Conservation (phyloP, 2,329 filamentous ascomycete genomes). For the Penicillium occitanis region DNA sequence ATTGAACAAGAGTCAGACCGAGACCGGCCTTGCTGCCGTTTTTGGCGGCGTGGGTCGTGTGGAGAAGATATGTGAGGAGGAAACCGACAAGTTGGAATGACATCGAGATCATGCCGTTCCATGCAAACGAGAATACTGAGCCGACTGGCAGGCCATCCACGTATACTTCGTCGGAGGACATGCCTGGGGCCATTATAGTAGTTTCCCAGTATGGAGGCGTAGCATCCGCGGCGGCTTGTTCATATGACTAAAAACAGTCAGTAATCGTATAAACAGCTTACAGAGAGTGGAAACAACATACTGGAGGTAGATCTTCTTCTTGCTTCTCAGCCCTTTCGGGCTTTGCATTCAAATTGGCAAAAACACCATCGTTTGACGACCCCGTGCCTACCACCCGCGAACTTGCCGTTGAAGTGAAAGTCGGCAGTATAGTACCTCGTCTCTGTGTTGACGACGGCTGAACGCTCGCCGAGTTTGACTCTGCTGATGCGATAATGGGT, state of each 20-base stretch:
- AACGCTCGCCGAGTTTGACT: constrained; percentile 25
- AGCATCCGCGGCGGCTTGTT: constrained; percentile 94
- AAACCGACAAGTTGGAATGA: constrained; percentile 97
- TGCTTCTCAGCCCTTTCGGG: constrained; percentile 74
- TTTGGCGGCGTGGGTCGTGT: constrained; percentile 97
- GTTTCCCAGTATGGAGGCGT: constrained; percentile 99
- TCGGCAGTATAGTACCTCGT: constrained; percentile 56
- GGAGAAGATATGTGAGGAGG: constrained; percentile 93
- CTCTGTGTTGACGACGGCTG: constrained; percentile 40
- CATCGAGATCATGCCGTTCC: constrained; percentile 90
- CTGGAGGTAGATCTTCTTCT: constrained; percentile 85
- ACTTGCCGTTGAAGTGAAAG: constrained; percentile 43
- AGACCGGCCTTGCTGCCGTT: constrained; percentile 93
- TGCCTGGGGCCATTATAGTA: constrained; percentile 89
- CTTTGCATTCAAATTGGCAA: constrained; percentile 90
- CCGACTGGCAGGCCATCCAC: constrained; percentile 91
- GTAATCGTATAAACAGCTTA: constrained; percentile 24
- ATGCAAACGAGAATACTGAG: constrained; percentile 77
- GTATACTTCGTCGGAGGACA: constrained; percentile 92
- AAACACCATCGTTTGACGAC: constrained; percentile 88
- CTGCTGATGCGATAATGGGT: constrained; percentile 31
- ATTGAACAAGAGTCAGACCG: constrained; percentile 92
- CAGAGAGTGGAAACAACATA: constrained; percentile 53
- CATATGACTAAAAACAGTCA: constrained; percentile 71
- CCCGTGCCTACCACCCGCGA: constrained; percentile 57